These are phyloP conservation scores for Nidula niveotomentosa DNA, from an alignment of 1,284 basidiomycete species.

Conservation along the genomic window DNA sequence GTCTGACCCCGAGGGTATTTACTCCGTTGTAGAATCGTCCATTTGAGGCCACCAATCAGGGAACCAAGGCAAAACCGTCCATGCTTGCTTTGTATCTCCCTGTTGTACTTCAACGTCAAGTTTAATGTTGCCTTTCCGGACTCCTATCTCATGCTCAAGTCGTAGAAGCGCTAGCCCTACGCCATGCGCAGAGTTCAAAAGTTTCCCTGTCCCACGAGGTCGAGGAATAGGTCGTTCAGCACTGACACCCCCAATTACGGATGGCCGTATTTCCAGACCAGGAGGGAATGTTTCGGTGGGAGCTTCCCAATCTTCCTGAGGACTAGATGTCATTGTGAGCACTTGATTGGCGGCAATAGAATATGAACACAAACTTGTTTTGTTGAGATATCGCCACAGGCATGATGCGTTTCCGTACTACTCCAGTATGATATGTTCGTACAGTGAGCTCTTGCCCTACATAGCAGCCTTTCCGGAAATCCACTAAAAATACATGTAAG, in stretches of 20 bases:
- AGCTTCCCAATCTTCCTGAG: no score
- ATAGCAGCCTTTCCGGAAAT: slow-evolving; percentile 98
- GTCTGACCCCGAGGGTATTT: no score
- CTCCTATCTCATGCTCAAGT: slow-evolving; percentile 55
- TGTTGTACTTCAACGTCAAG: slow-evolving; percentile 35
- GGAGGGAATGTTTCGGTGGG: no score
- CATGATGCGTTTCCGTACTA: slow-evolving; percentile 88
- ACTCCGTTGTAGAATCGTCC: background rate
- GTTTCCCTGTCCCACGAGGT: slow-evolving; percentile 66
- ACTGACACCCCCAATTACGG: slow-evolving; percentile 16
- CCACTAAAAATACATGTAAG: slow-evolving; percentile 54
- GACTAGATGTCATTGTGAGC: no score
- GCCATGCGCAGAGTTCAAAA: slow-evolving; percentile 56
- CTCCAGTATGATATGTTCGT: slow-evolving; percentile 94
- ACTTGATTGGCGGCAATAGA: no score
- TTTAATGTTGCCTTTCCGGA: slow-evolving; percentile 35
- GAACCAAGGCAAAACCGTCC: slow-evolving; percentile 56
- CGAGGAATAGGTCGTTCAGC: slow-evolving; percentile 29
- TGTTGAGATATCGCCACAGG: slow-evolving; percentile 61
- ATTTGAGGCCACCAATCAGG: slow-evolving; percentile 69
- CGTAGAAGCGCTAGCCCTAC: slow-evolving; percentile 72
- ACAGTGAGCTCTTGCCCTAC: slow-evolving; percentile 98
- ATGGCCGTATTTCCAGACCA: slow-evolving; percentile 30
- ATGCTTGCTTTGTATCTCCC: slow-evolving; percentile 24
- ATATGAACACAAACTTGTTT: slow-evolving; percentile 19